Base-by-base conservation (phyloP, 2,329 filamentous ascomycete genomes). In the Orbilia blumenaviensis region DNA sequence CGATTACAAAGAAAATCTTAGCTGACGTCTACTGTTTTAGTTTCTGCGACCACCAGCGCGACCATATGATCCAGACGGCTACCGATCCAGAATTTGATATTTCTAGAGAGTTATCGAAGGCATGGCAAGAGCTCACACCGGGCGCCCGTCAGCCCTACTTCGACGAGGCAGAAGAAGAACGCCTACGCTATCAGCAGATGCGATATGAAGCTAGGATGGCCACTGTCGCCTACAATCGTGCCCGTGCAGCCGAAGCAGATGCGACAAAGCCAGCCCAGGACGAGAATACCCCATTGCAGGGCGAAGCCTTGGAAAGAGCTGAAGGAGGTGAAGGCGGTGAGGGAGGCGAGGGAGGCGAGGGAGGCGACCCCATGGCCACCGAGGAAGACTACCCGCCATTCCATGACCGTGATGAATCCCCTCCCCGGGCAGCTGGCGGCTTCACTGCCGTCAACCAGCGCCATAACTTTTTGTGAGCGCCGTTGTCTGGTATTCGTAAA, bases 51-150 rank as follows among this genome's bases (percentile, higher is more conserved):
- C 77, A 79, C 56, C 78, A 80, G 64, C 79, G 80, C 60, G 79
- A 80, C 52, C 69, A 76, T 46, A 66, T 80, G 63, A 78, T 79
- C 60, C 74, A 78, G 61, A 74, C 71, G 34, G 80, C 80, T 38
- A 77, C 77, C 41, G 79, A 80, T 48, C 79, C 80, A 52, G 80
- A 79, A 68, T 80, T 80, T 44, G 80, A 80, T 63, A 80, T 80
- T 46, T 79, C 79, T 56, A 80, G 80, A 54, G 79, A 79, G 64
- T 48, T 80, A 27, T 79, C 80, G 52, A 79, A 80, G 52, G 80
- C 80, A 42, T 80, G 80, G 80, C 78, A 79, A 23, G 79, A 80
- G 27, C 78, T 80, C 27, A 78, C 74, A 14, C 73, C 75, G 10
- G 64, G 64, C n/a, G 79, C 78, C 16, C 80, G 80, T 52, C 79